phyloP scores from a whole-genome alignment of 2,329 filamentous ascomycete species.

The Exophiala bonariae region DNA sequence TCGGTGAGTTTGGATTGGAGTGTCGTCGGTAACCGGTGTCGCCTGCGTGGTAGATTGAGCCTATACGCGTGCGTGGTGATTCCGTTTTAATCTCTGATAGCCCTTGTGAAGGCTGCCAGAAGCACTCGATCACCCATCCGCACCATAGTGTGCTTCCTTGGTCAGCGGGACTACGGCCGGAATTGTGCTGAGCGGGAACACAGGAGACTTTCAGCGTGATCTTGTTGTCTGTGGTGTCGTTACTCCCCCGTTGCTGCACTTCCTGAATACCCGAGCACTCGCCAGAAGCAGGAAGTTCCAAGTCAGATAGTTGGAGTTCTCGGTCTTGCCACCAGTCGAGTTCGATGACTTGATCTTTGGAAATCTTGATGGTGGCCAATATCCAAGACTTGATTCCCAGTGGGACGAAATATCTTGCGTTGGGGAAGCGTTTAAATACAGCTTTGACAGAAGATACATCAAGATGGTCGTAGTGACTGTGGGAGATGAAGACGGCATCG shows the following conservation, averaged over 20 bases:
- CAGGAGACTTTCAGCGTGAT: slow-evolving; percentile 13
- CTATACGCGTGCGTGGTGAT: slow-evolving; percentile 15
- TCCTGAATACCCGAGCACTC: no score
- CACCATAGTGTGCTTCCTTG: slow-evolving; percentile 48
- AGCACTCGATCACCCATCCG: slow-evolving; percentile 33
- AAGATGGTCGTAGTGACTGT: slow-evolving; percentile 60
- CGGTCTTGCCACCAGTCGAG: slow-evolving; percentile 50
- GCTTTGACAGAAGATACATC: slow-evolving; percentile 47
- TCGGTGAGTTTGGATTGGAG: slow-evolving; percentile 31
- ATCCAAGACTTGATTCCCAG: slow-evolving; percentile 33
- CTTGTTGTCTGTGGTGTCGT: slow-evolving; percentile 3
- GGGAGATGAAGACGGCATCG: slow-evolving; percentile 53
- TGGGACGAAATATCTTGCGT: slow-evolving; percentile 45
- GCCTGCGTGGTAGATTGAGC: slow-evolving; percentile 42
- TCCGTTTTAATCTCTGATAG: no score
- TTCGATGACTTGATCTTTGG: slow-evolving; percentile 43
- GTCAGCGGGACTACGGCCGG: slow-evolving; percentile 42
- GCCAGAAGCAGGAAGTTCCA: no score
- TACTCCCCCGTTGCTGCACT: no score
- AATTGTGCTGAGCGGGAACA: slow-evolving; percentile 43
- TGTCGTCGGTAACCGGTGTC: slow-evolving; percentile 49
- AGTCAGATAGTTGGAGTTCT: slow-evolving; percentile 24
- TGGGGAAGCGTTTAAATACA: slow-evolving; percentile 36
- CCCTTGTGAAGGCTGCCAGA: slow-evolving; percentile 35
- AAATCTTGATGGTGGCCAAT: slow-evolving; percentile 33